Conservation (phyloP, 257 asterid genomes). For the Gentiana dahurica region DNA sequence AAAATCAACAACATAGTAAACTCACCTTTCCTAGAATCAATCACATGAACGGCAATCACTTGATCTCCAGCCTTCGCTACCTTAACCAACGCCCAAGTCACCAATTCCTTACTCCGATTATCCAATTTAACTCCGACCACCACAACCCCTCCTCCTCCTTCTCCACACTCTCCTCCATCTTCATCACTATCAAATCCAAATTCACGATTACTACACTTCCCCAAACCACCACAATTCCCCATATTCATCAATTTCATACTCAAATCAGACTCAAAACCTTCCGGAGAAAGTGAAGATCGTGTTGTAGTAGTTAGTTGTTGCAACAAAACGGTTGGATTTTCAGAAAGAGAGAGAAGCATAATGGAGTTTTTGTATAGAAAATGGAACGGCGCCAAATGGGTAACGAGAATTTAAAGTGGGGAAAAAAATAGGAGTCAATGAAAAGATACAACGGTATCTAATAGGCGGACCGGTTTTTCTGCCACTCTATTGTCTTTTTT, state of each 20-base stretch:
- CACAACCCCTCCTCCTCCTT: slow-evolving; percentile 40
- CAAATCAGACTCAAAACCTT: no score
- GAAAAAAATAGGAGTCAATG: no score
- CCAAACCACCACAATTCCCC: slow-evolving; percentile 8
- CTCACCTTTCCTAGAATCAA: slow-evolving; percentile 61
- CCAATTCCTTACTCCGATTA: slow-evolving; percentile 60
- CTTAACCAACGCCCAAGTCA: slow-evolving; percentile 85
- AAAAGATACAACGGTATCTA: no score
- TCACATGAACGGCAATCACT: slow-evolving; percentile 68
- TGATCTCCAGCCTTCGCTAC: slow-evolving; percentile 76
- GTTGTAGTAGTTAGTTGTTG: no score
- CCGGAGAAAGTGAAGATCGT: no score
- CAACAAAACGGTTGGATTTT: no score
- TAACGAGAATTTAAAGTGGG: no score
- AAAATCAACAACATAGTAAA: neutral
- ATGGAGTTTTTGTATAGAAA: no score
- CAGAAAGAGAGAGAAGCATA: no score
- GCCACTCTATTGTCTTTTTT: no score
- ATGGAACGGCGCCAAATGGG: no score
- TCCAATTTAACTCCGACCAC: slow-evolving; percentile 78
- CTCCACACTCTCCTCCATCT: slow-evolving; percentile 14
- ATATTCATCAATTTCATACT: slow-evolving; percentile 11
- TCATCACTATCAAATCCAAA: slow-evolving; percentile 11
- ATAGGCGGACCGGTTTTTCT: no score
- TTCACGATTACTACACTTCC: slow-evolving; percentile 1